Evolutionary conservation across 2,329 filamentous ascomycete genomes (phyloP).

Genomic region (Botrytis elliptica): DNA sequence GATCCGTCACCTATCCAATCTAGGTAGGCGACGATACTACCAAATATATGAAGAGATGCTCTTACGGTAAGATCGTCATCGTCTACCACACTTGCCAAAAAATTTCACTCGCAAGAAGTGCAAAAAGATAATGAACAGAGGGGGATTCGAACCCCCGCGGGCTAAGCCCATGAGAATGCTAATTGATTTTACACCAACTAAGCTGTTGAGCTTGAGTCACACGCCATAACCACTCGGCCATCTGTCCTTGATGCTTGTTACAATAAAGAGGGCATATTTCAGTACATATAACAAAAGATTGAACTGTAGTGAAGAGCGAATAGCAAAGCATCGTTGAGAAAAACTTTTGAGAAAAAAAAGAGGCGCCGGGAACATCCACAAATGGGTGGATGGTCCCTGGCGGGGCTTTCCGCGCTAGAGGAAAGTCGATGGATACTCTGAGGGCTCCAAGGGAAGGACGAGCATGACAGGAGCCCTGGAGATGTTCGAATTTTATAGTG

Average conservation of each 20-base stretch:
- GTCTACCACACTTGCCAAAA: neutral
- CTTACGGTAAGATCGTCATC: neutral
- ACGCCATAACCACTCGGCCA: constrained; percentile 22
- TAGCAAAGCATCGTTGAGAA: neutral
- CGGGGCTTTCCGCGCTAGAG: constrained; percentile 4
- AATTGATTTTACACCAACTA: neutral
- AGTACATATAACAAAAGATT: fast-evolving
- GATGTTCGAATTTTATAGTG: neutral
- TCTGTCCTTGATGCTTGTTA: neutral
- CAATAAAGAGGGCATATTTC: fast-evolving
- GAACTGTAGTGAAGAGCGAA: neutral
- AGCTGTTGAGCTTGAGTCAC: constrained; percentile 20
- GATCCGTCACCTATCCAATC: neutral
- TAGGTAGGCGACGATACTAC: neutral
- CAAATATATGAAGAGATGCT: neutral
- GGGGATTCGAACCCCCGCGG: constrained; percentile 23
- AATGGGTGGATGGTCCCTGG: neutral
- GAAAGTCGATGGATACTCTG: neutral
- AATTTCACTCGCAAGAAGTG: neutral
- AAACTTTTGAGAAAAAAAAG: neutral
- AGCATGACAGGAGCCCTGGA: neutral
- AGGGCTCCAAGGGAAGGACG: neutral
- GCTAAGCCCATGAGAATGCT: constrained; percentile 21
- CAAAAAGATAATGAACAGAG: constrained; percentile 8
- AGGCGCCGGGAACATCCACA: constrained; percentile 2